These are phyloP conservation scores for Hamigera avellanea DNA, from an alignment of 495 filamentous ascomycete species.

Conservation along the genomic window DNA sequence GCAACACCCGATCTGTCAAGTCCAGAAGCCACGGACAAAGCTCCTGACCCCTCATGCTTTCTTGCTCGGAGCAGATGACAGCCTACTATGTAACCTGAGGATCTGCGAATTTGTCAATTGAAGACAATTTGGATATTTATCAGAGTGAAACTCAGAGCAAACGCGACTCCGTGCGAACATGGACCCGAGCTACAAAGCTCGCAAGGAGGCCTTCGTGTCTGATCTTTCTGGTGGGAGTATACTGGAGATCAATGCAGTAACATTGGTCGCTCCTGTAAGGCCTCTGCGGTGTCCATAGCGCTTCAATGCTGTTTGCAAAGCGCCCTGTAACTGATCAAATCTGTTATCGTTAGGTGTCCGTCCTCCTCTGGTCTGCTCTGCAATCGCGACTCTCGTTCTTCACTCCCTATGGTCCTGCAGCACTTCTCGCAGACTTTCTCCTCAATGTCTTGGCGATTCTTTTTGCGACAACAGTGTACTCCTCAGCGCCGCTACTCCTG, in stretches of 20 bases:
- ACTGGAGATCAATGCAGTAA: slow-evolving; percentile 75
- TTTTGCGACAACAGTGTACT: slow-evolving; percentile 79
- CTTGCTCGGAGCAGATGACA: too few species aligned
- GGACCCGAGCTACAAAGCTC: slow-evolving; percentile 66
- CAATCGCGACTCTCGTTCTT: slow-evolving; percentile 85
- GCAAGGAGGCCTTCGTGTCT: slow-evolving; percentile 93
- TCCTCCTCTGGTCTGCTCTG: slow-evolving; percentile 79
- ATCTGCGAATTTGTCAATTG: too few species aligned
- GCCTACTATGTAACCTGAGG: too few species aligned
- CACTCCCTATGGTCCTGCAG: slow-evolving; percentile 53
- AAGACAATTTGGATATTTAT: too few species aligned
- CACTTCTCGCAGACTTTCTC: slow-evolving; percentile 68
- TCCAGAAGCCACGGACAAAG: too few species aligned
- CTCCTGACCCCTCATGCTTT: too few species aligned
- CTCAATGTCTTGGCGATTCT: slow-evolving; percentile 74
- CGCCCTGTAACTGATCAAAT: neutral
- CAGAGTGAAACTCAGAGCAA: too few species aligned
- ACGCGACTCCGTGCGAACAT: slow-evolving; percentile 17
- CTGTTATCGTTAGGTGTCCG: slow-evolving; percentile 49
- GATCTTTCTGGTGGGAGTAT: slow-evolving; percentile 78
- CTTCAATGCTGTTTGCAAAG: neutral
- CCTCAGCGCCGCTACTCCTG: slow-evolving; percentile 60
- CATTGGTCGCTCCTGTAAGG: slow-evolving; percentile 71
- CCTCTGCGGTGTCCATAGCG: neutral
- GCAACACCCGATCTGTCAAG: too few species aligned